Evolutionary conservation across 768 basidiomycete species (phyloP), one percentile per base, ranked within the genome.

Genomic region (Mycena capillaripes): DNA sequence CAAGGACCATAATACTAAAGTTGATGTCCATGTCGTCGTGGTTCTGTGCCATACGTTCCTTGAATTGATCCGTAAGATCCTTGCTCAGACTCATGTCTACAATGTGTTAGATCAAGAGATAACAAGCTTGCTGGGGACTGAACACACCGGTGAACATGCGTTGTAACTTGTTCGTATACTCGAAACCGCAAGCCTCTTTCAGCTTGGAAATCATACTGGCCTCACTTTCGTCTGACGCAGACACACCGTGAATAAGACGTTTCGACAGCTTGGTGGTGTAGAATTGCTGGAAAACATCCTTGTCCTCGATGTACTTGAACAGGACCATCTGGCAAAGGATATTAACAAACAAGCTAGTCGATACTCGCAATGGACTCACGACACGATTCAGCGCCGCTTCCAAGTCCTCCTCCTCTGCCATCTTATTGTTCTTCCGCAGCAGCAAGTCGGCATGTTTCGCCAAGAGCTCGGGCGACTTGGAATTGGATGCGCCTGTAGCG

Each of bases 291-390:
- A 98, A 99, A 16, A 99, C 95, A 75, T 99, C 97, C 86, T 98
- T 98, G 87, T 99, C 97, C 80, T 97, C 96, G 77, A 98, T 93
- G 83, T 98, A 99, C 81, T 97, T 97, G 93, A 99, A 98, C 58
- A 99, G 85, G 17, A 95, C 88, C 97, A 98, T 98, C 97, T 99
- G 78, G 2, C 73, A 42, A 17, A 82, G 69, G 69, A 83, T 81
- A 71, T 57, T 81, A 78, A 66, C 79, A 38, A 10, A 30, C 42
- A 62, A 8, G 29, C 8, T 50, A 82, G 3, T 78, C 74, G 42
- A 83, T 75, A 19, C 76, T 77, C 71, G 81, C 38, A 64, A 29
- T 23, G 27, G 40, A 77, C 93, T 60, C 80, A 97, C 97, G 78
- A 96, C 95, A 76, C 96, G 93, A 80, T 96, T 94, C 52, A 99